Evolutionary conservation across 176 grass and related monocot genomes (phyloP), one percentile per base, ranked within the genome.

Genomic region (Musa acuminata): DNA sequence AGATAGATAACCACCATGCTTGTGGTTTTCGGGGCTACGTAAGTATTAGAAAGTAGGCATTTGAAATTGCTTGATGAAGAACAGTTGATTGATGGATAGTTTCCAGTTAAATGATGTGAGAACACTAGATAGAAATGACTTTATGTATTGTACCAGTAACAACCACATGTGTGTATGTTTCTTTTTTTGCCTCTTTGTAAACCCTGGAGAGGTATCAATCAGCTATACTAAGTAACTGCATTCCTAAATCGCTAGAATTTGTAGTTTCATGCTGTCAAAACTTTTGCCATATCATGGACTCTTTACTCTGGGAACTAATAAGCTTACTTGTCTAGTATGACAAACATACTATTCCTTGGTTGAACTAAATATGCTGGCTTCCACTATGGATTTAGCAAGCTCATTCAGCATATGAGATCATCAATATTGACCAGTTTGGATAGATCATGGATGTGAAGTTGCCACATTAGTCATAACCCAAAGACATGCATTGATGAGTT

Each of bases 1-100:
- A 9, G 80, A 89, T 10, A 92, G 92, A 92, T 96, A 67, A 92
- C 82, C 52, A 51, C 19, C 29, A 49, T 65, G 62, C 64, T 52
- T 77, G 23, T 80, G 8, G 1, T 49, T 66, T 9, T 67, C 25
- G 27, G 77, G 27, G 27, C 23, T 75, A 76, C 24, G 24, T 24
- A 24, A 24, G 24, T 24, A 24, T 24, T 24, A 24, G 24, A 24
- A 24, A 24, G 75, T 75, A 78, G 75, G 66, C 57, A 77, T 25
- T 69, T 80, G 76, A 75, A 75, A 23, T 62, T 81, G 80, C 49
- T 49, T 82, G 48, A 72, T 55, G 26, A 49, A 27, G 72, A 80
- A n/a, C 20, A 22, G 48, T 65, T 54, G 48, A 13, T 55, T 75
- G 52, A 73, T 49, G 29, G 66, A 69, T 69, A 69, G 35, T 27